A percentile compares a stretch with the other conserved stretches of the same genome.
These are phyloP conservation scores for Asterochloris sp. DNA, from an alignment of 139 green algal genomes.

Conservation along the genomic window DNA sequence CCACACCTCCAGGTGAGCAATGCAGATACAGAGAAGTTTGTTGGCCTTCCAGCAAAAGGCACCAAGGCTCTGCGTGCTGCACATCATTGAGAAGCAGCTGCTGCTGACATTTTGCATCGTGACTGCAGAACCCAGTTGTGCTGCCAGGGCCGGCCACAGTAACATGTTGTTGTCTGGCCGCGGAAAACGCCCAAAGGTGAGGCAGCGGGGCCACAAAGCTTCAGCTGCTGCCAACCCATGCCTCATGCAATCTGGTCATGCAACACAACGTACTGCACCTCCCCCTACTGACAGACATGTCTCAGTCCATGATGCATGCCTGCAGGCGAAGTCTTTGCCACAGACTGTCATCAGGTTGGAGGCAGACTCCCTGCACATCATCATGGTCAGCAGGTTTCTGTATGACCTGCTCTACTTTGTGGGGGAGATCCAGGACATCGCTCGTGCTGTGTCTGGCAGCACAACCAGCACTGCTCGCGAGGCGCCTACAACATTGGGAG, in stretches of 20 bases:
- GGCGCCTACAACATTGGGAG: neutral
- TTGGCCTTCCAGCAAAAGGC: no score
- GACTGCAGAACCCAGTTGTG: no score
- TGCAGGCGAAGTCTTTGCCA: neutral
- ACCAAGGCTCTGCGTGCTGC: no score
- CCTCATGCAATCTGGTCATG: no score
- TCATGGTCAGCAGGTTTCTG: constrained; percentile 24
- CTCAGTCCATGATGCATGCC: neutral
- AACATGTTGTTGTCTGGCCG: no score
- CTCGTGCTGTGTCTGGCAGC: neutral
- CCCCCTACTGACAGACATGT: neutral
- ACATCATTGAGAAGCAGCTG: no score
- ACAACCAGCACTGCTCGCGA: neutral
- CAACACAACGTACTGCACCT: neutral
- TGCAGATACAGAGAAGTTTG: no score
- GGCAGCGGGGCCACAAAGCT: no score
- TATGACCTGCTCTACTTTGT: constrained; percentile 23
- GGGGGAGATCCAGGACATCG: constrained; percentile 4
- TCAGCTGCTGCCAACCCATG: no score
- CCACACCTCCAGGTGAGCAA: neutral
- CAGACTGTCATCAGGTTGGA: constrained; percentile 10
- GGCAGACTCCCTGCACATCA: constrained; percentile 12
- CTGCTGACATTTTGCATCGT: no score
- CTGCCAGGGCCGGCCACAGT: no score
- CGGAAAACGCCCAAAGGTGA: no score